Evolutionary conservation across 2,329 filamentous ascomycete species (phyloP), one percentile per base, ranked within the genome.

Genomic region (Coniochaeta prunicola): DNA sequence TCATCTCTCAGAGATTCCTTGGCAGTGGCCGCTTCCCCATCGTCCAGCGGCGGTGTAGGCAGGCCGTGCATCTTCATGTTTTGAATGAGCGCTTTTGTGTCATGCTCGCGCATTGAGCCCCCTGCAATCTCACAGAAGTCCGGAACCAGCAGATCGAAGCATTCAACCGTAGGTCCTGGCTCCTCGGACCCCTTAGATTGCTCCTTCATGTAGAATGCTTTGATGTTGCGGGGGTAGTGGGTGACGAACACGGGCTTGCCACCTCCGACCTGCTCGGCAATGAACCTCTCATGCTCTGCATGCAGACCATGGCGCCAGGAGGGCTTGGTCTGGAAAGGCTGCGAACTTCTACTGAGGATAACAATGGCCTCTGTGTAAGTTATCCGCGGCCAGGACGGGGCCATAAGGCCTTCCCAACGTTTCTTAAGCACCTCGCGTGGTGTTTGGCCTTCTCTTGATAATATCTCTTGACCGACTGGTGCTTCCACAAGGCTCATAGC

Each of bases 201-300:
- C n/a, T 55, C 53, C 45, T 72, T 75, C 79, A 82, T 82, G 71
- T 82, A 99, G 74, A 97, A 99, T 12, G 93, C 91, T 75, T 99
- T 99, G 71, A 94, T 86, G 54, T 80, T 78, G 64, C 84, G 84
- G n/a, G 94, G 94, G 70, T 97, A 99, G 71, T 97, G 82, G 15
- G 92, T 97, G 63, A 99, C 86, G 70, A 97, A 97, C 50, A 97
- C 80, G 8, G 94, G 94, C 54, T 82, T 76, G 64, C 71, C 72
- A 42, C 76, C 76, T 31, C 76, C 74, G 53, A 77, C 73, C 56
- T 72, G 62, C 57, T 84, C 79, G 54, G 94, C 92, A 58, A 99
- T 81, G 70, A 87, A 96, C 69, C 86, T 91, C 75, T 99, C 94
- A 74, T 99, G 94, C 71, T 97, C 93, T 1, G 92, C 88, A 67